phyloP scores from a whole-genome alignment of 2,329 filamentous ascomycete genomes.

The Tolypocladium paradoxum region DNA sequence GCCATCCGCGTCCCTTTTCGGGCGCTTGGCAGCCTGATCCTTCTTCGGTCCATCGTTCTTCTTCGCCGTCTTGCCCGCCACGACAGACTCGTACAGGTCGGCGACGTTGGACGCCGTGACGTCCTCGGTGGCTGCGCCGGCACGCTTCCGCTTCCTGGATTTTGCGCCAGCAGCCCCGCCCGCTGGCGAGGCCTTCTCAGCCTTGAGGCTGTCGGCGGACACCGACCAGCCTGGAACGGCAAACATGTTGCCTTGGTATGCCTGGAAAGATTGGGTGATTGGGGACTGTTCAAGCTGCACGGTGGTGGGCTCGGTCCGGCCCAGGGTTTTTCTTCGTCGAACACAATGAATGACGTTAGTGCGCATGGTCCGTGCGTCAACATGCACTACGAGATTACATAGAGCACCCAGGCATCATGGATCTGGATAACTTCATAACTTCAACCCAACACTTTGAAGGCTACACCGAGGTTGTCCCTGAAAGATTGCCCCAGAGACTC shows the following conservation, averaged over 20 bases:
- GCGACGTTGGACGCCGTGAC: constrained; percentile 63
- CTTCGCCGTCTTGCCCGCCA: constrained; percentile 50
- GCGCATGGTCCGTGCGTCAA: neutral
- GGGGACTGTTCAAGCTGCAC: neutral
- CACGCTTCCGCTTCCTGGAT: constrained; percentile 48
- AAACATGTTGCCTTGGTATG: constrained; percentile 52
- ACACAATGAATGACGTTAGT: neutral
- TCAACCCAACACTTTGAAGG: neutral
- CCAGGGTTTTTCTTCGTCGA: constrained; percentile 2
- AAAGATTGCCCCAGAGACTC: neutral
- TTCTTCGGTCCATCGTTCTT: constrained; percentile 14
- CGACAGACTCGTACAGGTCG: constrained; percentile 68
- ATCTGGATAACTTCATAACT: neutral
- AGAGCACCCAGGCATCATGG: neutral
- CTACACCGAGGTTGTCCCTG: neutral
- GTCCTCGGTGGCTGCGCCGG: constrained; percentile 17
- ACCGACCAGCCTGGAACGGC: constrained; percentile 89
- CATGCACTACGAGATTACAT: neutral
- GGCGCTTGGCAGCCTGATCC: constrained; percentile 12
- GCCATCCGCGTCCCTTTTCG: constrained; percentile 8
- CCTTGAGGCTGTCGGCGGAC: constrained; percentile 58
- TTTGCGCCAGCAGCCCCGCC: constrained; percentile 28
- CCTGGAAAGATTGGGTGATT: neutral
- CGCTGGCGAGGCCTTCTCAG: constrained; percentile 40
- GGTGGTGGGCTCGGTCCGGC: constrained; percentile 1